Conservation (phyloP, 805 yeast genomes). For the Saccharomycopsis sp. region DNA sequence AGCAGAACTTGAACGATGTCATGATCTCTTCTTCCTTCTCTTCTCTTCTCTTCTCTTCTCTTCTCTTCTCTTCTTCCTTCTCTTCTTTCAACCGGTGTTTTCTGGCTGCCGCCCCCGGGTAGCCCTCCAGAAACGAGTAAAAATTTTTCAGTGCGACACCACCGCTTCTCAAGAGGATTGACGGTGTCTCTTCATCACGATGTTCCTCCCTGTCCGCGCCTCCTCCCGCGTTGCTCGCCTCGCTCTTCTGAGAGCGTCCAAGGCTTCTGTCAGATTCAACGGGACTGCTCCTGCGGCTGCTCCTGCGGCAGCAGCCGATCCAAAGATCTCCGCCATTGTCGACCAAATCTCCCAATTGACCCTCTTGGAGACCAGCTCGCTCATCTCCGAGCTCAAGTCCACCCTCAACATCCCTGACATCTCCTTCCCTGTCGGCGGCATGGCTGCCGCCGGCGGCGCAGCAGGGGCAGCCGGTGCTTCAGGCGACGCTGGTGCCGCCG, state of each 20-base stretch:
- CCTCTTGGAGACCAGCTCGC: constrained; percentile 84
- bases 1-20: constrained; percentile 94
- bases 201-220: too few relatives aligned
- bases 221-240: too few relatives aligned
- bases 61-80: background rate
- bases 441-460: constrained; percentile 47
- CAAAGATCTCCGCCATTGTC: constrained; percentile 81
- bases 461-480: constrained; percentile 37
- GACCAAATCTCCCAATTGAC: constrained; percentile 85
- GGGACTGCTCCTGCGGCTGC: constrained; percentile 37
- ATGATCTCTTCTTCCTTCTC: constrained; percentile 29
- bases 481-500: constrained; percentile 39
- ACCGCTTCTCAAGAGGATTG: too few relatives aligned
- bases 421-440: constrained; percentile 67
- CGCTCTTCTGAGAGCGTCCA: too few relatives aligned
- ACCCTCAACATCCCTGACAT: constrained; percentile 91
- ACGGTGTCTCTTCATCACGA: too few relatives aligned
- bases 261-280: constrained; percentile 35
- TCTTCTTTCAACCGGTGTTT: too few relatives aligned
- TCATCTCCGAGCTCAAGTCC: constrained; percentile 70
- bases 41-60: background rate
- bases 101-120: constrained; percentile 1
- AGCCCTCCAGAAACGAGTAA: background rate
- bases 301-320: constrained; percentile 54
- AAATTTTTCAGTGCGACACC: background rate